phyloP scores from a whole-genome alignment of 2,329 filamentous ascomycete genomes.

The Alternaria incomplexa region DNA sequence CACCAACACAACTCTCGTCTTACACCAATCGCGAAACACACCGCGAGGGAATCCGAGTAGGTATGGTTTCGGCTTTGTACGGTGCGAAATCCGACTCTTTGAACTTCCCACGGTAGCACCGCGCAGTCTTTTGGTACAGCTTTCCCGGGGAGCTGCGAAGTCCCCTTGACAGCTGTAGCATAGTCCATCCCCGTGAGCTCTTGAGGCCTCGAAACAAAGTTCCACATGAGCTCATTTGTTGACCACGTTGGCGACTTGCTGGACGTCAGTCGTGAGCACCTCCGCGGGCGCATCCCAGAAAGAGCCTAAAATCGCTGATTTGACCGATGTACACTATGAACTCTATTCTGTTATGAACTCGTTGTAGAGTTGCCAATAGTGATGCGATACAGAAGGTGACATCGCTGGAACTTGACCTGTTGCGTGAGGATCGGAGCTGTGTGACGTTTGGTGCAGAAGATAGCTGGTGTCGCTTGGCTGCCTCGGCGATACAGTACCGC shows the following conservation, averaged over 20 bases:
- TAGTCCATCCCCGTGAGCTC: background rate
- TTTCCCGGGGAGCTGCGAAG: background rate
- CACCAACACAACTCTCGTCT: background rate
- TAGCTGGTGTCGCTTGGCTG: background rate
- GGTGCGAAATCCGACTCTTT: background rate
- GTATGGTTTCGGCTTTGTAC: background rate
- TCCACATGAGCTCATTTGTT: background rate
- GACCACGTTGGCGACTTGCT: background rate
- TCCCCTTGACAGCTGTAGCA: background rate
- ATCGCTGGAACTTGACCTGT: background rate
- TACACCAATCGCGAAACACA: background rate
- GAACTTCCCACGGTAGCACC: background rate
- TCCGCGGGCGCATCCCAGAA: background rate
- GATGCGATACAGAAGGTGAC: background rate
- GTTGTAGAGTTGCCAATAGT: background rate
- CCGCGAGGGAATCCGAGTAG: background rate
- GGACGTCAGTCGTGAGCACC: background rate
- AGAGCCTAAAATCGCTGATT: background rate
- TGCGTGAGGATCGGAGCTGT: background rate
- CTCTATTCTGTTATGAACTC: background rate
- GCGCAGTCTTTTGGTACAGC: background rate
- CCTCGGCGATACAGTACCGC: background rate
- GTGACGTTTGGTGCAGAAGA: background rate
- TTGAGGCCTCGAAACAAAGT: background rate
- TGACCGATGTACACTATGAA: background rate